Evolutionary conservation across 768 basidiomycete genomes (phyloP), one percentile per base, ranked within the genome.

Genomic region (Cubamyces lactineus): DNA sequence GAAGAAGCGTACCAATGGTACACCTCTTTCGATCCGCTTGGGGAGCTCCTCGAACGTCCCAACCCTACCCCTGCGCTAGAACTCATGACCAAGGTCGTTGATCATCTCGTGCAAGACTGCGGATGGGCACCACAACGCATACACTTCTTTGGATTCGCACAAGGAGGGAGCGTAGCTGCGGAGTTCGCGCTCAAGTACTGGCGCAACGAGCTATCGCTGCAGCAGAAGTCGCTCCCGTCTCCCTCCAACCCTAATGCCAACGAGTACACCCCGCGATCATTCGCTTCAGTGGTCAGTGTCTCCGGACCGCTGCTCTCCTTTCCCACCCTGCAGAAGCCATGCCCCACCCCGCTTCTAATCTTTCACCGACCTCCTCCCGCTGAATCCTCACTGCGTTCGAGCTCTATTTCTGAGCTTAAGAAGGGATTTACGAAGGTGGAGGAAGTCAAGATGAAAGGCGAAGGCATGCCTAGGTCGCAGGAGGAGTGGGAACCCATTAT

Each of bases 1-100:
- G 89, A 91, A 72, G 79, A 86, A 40, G 86, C 91, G 1, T 96
- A 81, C 71, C 89, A 94, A 69, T 96, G 93, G 94, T 96, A 91
- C 75, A 74, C 81, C 12, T 90, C 91, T 46, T 96, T 95, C 72
- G 87, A 92, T 70, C 77, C 74, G 6, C 82, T 95, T 7, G 94
- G 94, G 2, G 91, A 92, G 62, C 75, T 86, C 28, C 79, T 94
- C 62, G 71, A 77, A 4, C 76, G 78, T 9, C 93, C 94, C 1
- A 86, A 96, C 68, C 94, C 94, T 12, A 86, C 87, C 0, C 70
- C 82, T 0, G 87, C 86, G 0, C 78, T 94, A 57, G 77, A 84
- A 8, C 75, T 86, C 40, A 74, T 95, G 38, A 71, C 70, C 13
- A 76, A 75, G 23, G 74, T 87, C 49, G 60, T 92, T 55, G 72